A percentile compares a stretch with the other conserved stretches of the same genome.
Evolutionary conservation across 2,329 filamentous ascomycete species (phyloP).

Genomic region (Calonectria hawksworthii): DNA sequence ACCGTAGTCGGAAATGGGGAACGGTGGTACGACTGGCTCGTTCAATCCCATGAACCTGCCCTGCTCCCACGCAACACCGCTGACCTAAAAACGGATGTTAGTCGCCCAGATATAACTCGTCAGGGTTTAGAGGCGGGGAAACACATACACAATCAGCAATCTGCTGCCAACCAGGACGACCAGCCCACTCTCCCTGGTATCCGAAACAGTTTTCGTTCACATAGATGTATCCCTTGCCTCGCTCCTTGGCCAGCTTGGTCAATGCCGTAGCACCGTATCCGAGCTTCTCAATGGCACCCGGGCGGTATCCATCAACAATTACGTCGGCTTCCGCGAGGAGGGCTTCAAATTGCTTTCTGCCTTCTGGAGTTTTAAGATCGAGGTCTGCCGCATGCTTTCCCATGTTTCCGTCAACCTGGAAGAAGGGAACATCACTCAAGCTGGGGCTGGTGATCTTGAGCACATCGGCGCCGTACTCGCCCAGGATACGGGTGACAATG

Average conservation of each 20-base stretch:
- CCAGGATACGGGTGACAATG: slow-evolving; percentile 78
- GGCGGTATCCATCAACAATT: slow-evolving; percentile 77
- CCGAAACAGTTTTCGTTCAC: slow-evolving; percentile 82
- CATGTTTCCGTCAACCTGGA: slow-evolving; percentile 80
- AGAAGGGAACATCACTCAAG: slow-evolving; percentile 79
- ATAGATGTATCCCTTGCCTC: slow-evolving; percentile 75
- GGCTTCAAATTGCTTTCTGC: slow-evolving; percentile 68
- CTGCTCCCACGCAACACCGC: slow-evolving; percentile 73
- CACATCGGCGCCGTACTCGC: slow-evolving; percentile 82
- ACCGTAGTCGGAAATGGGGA: slow-evolving; percentile 76
- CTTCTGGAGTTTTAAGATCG: slow-evolving; percentile 69
- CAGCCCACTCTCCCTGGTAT: slow-evolving; percentile 70
- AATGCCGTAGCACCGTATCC: slow-evolving; percentile 74
- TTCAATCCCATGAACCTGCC: slow-evolving; percentile 72
- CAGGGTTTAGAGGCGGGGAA: not conserved
- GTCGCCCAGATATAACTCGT: not conserved
- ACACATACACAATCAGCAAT: slow-evolving; percentile 72
- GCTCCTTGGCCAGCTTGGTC: slow-evolving; percentile 63
- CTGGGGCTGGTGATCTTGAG: slow-evolving; percentile 78
- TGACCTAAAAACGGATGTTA: slow-evolving; percentile 53
- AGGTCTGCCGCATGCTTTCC: slow-evolving; percentile 78
- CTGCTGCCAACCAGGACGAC: slow-evolving; percentile 78
- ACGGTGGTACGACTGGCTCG: slow-evolving; percentile 76
- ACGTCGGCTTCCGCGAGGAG: slow-evolving; percentile 75
- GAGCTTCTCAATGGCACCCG: slow-evolving; percentile 73